These are phyloP conservation scores for Wickerhamiella slavikovae DNA, from an alignment of 805 yeast species.

Conservation along the genomic window DNA sequence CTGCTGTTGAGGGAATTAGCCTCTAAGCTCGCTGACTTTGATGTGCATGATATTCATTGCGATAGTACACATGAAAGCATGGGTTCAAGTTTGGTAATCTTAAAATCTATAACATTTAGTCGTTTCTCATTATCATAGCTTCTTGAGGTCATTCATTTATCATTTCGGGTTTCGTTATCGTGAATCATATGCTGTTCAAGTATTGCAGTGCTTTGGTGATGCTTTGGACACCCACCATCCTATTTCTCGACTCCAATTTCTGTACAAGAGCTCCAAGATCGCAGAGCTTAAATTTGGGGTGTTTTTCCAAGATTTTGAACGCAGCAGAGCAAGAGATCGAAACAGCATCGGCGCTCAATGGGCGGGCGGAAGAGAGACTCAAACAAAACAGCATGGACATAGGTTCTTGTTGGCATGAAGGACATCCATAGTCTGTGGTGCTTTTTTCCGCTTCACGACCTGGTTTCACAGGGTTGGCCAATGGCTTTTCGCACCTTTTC, in stretches of 20 bases:
- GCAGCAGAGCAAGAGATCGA: constrained; percentile 69
- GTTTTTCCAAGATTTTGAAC: constrained; percentile 57
- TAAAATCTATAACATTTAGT: no score
- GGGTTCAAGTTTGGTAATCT: no score
- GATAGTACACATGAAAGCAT: background rate
- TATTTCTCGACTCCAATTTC: constrained; percentile 7
- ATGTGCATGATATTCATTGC: background rate
- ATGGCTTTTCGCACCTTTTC: no score
- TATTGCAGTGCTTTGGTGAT: constrained; percentile 12
- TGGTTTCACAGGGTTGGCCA: no score
- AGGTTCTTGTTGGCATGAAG: constrained; percentile 58
- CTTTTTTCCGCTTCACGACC: background rate
- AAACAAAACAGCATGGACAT: constrained; percentile 71
- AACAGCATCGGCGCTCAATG: constrained; percentile 15
- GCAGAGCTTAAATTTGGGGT: constrained; percentile 16
- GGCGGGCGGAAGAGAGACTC: constrained; percentile 8
- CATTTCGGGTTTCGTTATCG: no score
- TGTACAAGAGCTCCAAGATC: constrained; percentile 11
- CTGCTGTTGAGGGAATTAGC: constrained; percentile 34
- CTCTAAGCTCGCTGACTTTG: background rate
- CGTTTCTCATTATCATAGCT: background rate
- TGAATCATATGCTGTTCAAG: no score
- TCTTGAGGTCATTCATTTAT: no score
- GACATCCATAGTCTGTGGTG: constrained; percentile 20
- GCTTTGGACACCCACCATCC: constrained; percentile 13